Conservation (phyloP, 2,329 filamentous ascomycete species). For the Penicillium italicum region DNA sequence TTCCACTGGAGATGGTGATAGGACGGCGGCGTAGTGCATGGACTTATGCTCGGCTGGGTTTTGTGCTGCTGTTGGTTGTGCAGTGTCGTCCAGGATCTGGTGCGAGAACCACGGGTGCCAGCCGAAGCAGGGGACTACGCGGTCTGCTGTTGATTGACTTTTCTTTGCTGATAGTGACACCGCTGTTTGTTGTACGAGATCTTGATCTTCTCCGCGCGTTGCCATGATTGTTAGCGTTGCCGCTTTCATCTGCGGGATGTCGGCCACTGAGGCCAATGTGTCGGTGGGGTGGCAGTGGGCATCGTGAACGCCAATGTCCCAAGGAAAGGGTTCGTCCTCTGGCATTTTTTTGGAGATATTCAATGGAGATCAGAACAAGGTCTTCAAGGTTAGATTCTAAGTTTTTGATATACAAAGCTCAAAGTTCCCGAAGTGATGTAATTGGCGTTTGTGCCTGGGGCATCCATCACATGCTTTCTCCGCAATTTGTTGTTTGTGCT, state of each 20-base stretch:
- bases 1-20: slow-evolving; percentile 47
- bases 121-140: slow-evolving; percentile 60
- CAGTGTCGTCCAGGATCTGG: slow-evolving; percentile 52
- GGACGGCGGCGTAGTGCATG: slow-evolving; percentile 53
- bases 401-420: background rate
- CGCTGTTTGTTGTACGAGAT: slow-evolving; percentile 53
- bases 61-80: slow-evolving; percentile 7
- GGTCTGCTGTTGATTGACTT: slow-evolving; percentile 30
- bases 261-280: slow-evolving; percentile 54
- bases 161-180: slow-evolving; percentile 22
- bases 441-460: slow-evolving; percentile 12
- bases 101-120: slow-evolving; percentile 69
- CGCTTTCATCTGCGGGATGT: slow-evolving; percentile 57
- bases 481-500: slow-evolving; percentile 1
- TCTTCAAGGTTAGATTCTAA: background rate
- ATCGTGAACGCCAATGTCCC: slow-evolving; percentile 60
- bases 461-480: slow-evolving; percentile 10
- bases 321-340: slow-evolving; percentile 48
- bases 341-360: background rate
- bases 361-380: background rate
- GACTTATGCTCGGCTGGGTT: slow-evolving; percentile 31
- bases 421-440: slow-evolving; percentile 4
- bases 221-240: slow-evolving; percentile 60
- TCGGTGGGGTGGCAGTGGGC: slow-evolving; percentile 67
- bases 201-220: slow-evolving; percentile 59